phyloP scores from a whole-genome alignment of 441 rosid genomes.

The Raphanus hybrid region DNA sequence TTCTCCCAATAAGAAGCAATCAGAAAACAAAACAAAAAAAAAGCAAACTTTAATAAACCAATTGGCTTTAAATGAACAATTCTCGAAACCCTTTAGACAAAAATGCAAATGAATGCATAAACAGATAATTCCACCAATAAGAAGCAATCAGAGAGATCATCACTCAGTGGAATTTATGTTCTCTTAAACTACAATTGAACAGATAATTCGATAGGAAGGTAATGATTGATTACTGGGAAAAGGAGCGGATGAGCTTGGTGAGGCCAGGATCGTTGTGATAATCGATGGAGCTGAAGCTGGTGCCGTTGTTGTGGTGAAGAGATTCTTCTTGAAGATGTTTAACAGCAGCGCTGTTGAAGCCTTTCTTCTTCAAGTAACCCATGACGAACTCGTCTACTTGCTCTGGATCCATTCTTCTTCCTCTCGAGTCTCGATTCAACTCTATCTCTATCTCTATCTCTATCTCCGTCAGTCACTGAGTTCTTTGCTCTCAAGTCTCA shows the following conservation, averaged over 20 bases:
- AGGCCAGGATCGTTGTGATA: constrained; percentile 72
- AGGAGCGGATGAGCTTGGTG: constrained; percentile 67
- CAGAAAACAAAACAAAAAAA: not conserved
- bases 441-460: not conserved
- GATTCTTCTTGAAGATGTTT: constrained; percentile 55
- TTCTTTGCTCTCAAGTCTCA: too few relatives aligned
- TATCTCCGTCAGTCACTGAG: too few relatives aligned
- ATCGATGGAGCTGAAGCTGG: constrained; percentile 46
- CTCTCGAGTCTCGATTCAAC: constrained; percentile 14
- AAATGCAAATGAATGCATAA: not conserved
- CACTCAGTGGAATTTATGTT: not conserved
- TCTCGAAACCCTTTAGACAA: not conserved
- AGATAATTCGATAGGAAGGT: not conserved
- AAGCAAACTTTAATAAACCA: not conserved
- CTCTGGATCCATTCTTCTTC: constrained; percentile 40
- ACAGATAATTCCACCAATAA: not conserved
- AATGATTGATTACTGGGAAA: constrained; percentile 53
- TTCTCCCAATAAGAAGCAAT: not conserved
- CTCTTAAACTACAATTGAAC: not conserved
- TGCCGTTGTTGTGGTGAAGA: constrained; percentile 50
- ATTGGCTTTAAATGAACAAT: not conserved
- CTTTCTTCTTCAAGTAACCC: constrained; percentile 77
- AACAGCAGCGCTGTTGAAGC: constrained; percentile 52
- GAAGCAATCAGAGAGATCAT: not conserved
- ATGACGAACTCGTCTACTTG: constrained; percentile 56